Base-by-base conservation (phyloP, 768 basidiomycete genomes). In the Terana coerulea region DNA sequence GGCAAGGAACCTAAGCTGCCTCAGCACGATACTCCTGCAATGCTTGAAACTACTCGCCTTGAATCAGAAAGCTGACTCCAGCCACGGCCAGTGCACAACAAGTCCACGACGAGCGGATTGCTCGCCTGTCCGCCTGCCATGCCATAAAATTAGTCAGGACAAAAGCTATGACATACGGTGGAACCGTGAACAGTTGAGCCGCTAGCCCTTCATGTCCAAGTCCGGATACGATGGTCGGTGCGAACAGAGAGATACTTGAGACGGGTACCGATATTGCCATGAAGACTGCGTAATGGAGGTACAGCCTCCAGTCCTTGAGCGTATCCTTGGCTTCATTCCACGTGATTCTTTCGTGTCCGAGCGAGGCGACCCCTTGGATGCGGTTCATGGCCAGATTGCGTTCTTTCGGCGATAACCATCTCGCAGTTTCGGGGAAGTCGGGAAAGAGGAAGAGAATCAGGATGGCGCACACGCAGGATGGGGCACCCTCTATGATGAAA, bases 171-270 rank as follows among this genome's bases (percentile, higher is more conserved):
- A 72, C 69, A 28, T 68, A 73, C 9, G 74, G 73, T 4, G 72
- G 74, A 2, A 86, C 84, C 12, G 77, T 82, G 74, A 83, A 79
- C 2, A 87, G 70, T 59, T 86, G 83, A 10, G 80, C 78, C 21
- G 69, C 64, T 28, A 77, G 70, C 0, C 75, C 72, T 2, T 72
- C 73, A 62, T 76, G 84, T 17, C 84, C 84, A 2, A 86, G 73
- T 15, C 72, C 70, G 26, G 78, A 70, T 5, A 91, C 79, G 64
- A 91, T 87, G 3, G 84, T 83, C 5, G 88, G 88, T 7, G 80
- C 70, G 66, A 91, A 90, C 58, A 87, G 81, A 41, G 47, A 54
- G 36, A 69, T 58, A 42, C 65, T 66, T 57, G 73, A 75, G 46
- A 77, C 69, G 15, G 72, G 69, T 43, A 72, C 69, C 3, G 74